Percentiles rank a stretch among this genome's conserved stretches.
Conservation (phyloP, 1,284 basidiomycete species). For the Ustilago vetiveriae region DNA sequence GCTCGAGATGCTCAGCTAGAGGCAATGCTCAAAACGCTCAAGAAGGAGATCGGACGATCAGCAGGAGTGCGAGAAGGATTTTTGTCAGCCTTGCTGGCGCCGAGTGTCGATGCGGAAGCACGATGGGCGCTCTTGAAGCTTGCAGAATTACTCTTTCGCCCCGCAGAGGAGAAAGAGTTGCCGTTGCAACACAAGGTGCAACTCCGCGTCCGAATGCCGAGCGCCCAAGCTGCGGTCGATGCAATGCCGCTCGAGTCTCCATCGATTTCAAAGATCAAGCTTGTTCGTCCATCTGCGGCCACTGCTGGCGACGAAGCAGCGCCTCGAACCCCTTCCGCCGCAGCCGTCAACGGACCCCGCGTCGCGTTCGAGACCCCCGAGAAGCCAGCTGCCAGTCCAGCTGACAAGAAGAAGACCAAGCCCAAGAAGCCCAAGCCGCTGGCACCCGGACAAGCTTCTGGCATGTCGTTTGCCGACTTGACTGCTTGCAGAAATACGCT, state of each 20-base stretch:
- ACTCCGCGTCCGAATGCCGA: slow-evolving; percentile 73
- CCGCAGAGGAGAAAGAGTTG: slow-evolving; percentile 67
- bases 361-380: slow-evolving; percentile 51
- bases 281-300: slow-evolving; percentile 20
- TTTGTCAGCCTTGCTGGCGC: slow-evolving; percentile 54
- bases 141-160: slow-evolving; percentile 86
- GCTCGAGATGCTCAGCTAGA: slow-evolving; percentile 73
- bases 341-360: slow-evolving; percentile 27
- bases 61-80: slow-evolving; percentile 65
- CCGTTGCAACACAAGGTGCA: slow-evolving; percentile 58
- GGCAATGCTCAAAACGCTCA: slow-evolving; percentile 55
- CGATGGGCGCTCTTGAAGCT: slow-evolving; percentile 91
- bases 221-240: slow-evolving; percentile 20
- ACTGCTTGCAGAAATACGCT: slow-evolving; percentile 82
- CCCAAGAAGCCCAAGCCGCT: slow-evolving; percentile 65
- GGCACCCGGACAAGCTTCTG: slow-evolving; percentile 73
- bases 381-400: slow-evolving; percentile 57
- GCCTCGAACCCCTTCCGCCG: slow-evolving; percentile 10
- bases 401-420: slow-evolving; percentile 65
- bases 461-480: slow-evolving; percentile 83
- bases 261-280: slow-evolving; percentile 50
- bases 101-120: slow-evolving; percentile 80
- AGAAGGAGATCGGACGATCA: slow-evolving; percentile 64
- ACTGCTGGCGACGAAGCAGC: slow-evolving; percentile 16
- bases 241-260: slow-evolving; percentile 26